Evolutionary conservation across 352 stramenopile genomes (phyloP), one percentile per base, ranked within the genome.

Genomic region (Pythium phragmitis): DNA sequence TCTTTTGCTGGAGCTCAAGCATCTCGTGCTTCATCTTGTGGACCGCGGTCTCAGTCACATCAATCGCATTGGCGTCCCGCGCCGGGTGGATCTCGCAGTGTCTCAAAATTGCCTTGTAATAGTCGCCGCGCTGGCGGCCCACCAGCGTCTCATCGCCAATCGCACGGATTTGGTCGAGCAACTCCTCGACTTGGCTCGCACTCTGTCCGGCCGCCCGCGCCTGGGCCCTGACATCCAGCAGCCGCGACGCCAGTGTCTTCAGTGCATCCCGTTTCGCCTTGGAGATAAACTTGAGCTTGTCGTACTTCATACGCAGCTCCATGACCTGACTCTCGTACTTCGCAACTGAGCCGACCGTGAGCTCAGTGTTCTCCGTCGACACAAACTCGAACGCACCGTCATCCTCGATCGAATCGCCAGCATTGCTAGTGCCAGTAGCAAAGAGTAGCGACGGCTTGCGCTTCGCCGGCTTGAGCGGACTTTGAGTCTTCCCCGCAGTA

Each of bases 1-100:
- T 68, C 39, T 85, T 87, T 53, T 94, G 82, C 55, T 90, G 79
- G 23, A 90, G 62, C 45, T 90, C 78, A 7, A 85, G 69, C 37
- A 90, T 77, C 39, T 92, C 85, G 21, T 80, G 78, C 42, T 83
- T 84, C 52, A 89, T 71, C 19, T 80, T 83, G 58, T 77, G 70
- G 13, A 91, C 80, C 23, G 70, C 67, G 13, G 65, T 74, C 71
- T 94, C 85, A 5, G 82, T 79, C 47, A 61, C 80, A 56, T 91
- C 85, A 50, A 94, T 92, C 36, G 74, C 82, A n/a, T 91, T 92
- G 1, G 83, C 73, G 39, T 91, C 82, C 8, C 85, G 77, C n/a
- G 83, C 83, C 21, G 83, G 83, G 55, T 89, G 77, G 34, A 91
- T 69, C 53, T 94, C 85, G 63, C 85, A 94, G 60, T 94, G 81